Percentiles rank a stretch among this genome's conserved stretches.
Evolutionary conservation across 2,329 filamentous ascomycete species (phyloP).

Genomic region (Ampelomyces quisqualis): DNA sequence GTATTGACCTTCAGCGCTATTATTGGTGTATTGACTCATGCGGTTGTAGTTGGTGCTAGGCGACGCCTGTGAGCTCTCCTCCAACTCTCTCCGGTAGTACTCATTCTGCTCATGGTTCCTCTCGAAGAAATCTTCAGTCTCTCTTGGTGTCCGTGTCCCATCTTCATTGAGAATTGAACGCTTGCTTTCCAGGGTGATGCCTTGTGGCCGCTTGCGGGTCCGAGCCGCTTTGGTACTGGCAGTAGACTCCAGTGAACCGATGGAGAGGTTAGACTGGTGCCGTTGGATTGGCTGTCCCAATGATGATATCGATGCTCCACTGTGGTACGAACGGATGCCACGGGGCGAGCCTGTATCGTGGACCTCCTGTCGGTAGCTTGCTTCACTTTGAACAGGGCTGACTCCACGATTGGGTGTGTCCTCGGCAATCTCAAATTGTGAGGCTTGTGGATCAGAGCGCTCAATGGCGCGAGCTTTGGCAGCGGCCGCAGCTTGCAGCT

Average conservation of each 20-base stretch:
- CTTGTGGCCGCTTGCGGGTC: conserved; percentile 55
- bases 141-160: conserved; percentile 39
- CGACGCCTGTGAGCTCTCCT: conserved; percentile 48
- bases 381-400: conserved; percentile 90
- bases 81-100: conserved; percentile 51
- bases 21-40: conserved; percentile 55
- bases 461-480: conserved; percentile 43
- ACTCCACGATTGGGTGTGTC: conserved; percentile 59
- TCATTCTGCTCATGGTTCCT: conserved; percentile 62
- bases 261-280: conserved; percentile 58
- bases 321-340: conserved; percentile 50
- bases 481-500: conserved; percentile 38
- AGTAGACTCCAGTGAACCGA: conserved; percentile 59
- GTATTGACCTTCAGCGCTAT: conserved; percentile 57
- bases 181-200: conserved; percentile 54
- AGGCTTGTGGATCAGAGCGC: conserved; percentile 34
- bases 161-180: conserved; percentile 49
- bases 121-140: conserved; percentile 53
- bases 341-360: conserved; percentile 43
- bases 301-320: conserved; percentile 58
- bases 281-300: conserved; percentile 58
- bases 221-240: conserved; percentile 59
- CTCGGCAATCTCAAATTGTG: conserved; percentile 41
- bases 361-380: conserved; percentile 61
- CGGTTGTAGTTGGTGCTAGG: conserved; percentile 54